Conservation (phyloP, 169 alveolate genomes). For the Amoebophrya sp. region DNA sequence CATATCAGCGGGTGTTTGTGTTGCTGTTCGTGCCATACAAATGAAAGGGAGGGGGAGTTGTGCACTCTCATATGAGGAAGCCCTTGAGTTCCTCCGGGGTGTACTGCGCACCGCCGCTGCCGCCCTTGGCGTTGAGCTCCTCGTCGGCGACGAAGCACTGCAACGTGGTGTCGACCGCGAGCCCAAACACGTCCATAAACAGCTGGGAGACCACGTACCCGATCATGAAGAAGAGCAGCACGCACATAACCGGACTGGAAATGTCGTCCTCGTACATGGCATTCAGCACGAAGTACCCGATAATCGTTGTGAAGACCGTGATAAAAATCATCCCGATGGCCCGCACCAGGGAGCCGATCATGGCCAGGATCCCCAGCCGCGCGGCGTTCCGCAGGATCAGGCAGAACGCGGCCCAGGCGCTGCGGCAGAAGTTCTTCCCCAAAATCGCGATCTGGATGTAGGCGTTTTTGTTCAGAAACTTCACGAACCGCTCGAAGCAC, state of each 20-base stretch:
- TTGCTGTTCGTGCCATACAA: too few species aligned
- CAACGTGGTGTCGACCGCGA: slow-evolving; percentile 52
- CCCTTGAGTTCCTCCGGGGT: slow-evolving; percentile 20
- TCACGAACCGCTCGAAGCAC: slow-evolving; percentile 69
- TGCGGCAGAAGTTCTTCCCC: slow-evolving; percentile 68
- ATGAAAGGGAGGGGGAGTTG: too few species aligned
- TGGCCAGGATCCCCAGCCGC: not conserved
- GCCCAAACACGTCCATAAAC: slow-evolving; percentile 53
- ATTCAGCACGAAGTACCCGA: not conserved
- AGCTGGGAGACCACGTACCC: slow-evolving; percentile 47
- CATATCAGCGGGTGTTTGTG: too few species aligned
- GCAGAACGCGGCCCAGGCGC: slow-evolving; percentile 68
- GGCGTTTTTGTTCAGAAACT: slow-evolving; percentile 73
- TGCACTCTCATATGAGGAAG: too few species aligned
- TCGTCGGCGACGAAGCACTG: slow-evolving; percentile 55
- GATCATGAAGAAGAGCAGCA: slow-evolving; percentile 27
- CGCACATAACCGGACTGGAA: not conserved
- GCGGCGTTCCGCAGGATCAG: slow-evolving; percentile 64
- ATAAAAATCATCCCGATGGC: not conserved
- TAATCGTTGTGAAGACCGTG: not conserved
- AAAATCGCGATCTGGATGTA: slow-evolving; percentile 75
- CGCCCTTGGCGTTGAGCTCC: slow-evolving; percentile 34
- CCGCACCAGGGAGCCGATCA: not conserved
- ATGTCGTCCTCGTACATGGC: not conserved
- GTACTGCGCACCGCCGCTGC: not conserved